Evolutionary conservation across 169 alveolate genomes (phyloP), one percentile per base, ranked within the genome.

Genomic region (Babesia bovis): DNA sequence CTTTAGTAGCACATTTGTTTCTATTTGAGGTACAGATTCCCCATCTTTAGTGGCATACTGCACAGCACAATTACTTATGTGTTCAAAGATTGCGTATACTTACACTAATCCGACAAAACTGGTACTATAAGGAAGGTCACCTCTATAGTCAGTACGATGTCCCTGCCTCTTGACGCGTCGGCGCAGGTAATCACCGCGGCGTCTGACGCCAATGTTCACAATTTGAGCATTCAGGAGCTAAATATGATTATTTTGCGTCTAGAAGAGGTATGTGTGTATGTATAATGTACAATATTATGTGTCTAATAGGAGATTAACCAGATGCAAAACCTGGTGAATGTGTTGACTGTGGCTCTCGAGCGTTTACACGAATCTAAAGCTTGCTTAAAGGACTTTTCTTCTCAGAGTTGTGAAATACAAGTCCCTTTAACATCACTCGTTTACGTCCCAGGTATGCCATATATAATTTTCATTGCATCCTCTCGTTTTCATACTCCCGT

Each of bases 361-460:
- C 68, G 78, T 15, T 59, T 81, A 68, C 68, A 70, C 49, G 88
- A 70, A 49, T 81, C 84, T 67, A 69, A 71, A 32, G 70, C 40
- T 36, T 67, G 79, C 44, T 44, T 81, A 41, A 26, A 38, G 12
- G 88, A 81, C 19, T 35, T 81, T 35, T 32, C 56, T 57, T 30
- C 23, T 5, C 19, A 35, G 47, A 25, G 25, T 30, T 26, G 38
- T 21, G 74, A 81, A 41, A 66, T 81, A 1, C 83, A 70, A 41
- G 79, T 71, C 32, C 88, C 88, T 4, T 70, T 81, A n/a, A 81
- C 88, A 13, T 81, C 88, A 3, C 78, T 81, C 10, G 88, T 81
- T 38, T 81, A 81, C 79, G 83, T 71, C 38, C 83, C 83, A 61
- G 88, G 88, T 81, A 32, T 17, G 56, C 40, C 25, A 7, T 45